Conservation (phyloP, 306 rosid genomes). For the Glycyrrhiza uralensis region DNA sequence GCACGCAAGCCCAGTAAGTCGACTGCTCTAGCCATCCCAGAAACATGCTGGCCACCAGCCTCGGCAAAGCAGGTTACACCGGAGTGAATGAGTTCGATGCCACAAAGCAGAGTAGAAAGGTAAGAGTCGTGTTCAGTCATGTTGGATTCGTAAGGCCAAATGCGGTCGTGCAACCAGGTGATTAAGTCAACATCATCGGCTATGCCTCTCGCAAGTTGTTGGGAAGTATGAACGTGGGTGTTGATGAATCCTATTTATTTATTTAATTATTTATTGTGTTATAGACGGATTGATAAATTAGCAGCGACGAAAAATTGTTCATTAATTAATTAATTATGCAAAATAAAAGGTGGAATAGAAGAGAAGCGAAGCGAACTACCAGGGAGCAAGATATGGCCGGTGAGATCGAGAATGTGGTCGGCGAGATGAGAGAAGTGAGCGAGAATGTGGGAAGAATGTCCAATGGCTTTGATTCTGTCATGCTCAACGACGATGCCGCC, state of each 20-base stretch:
- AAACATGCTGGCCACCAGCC: slow-evolving; percentile 87
- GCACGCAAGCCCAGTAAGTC: slow-evolving; percentile 72
- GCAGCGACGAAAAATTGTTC: too few species aligned
- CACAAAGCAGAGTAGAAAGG: slow-evolving; percentile 75
- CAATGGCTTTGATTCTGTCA: slow-evolving; percentile 57
- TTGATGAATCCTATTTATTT: slow-evolving; percentile 54
- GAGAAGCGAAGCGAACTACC: background rate
- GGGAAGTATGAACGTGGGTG: slow-evolving; percentile 83
- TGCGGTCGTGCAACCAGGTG: slow-evolving; percentile 83
- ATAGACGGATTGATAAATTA: too few species aligned
- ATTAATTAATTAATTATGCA: too few species aligned
- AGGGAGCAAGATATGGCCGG: slow-evolving; percentile 70
- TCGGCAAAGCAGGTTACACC: slow-evolving; percentile 87
- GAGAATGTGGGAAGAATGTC: slow-evolving; percentile 52
- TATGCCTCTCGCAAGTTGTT: slow-evolving; percentile 80
- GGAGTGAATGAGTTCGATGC: slow-evolving; percentile 49
- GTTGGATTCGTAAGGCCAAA: slow-evolving; percentile 91
- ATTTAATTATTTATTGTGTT: too few species aligned
- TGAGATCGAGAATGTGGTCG: slow-evolving; percentile 45
- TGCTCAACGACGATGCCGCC: slow-evolving; percentile 60
- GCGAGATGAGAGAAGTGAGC: slow-evolving; percentile 41
- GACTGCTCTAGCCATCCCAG: slow-evolving; percentile 77
- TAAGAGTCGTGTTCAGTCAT: slow-evolving; percentile 76
- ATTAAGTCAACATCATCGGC: slow-evolving; percentile 89
- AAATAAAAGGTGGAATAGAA: too few species aligned